A percentile compares a stretch with the other conserved stretches of the same genome.
phyloP scores from a whole-genome alignment of 352 stramenopile species.

The Phytophthora multivora region DNA sequence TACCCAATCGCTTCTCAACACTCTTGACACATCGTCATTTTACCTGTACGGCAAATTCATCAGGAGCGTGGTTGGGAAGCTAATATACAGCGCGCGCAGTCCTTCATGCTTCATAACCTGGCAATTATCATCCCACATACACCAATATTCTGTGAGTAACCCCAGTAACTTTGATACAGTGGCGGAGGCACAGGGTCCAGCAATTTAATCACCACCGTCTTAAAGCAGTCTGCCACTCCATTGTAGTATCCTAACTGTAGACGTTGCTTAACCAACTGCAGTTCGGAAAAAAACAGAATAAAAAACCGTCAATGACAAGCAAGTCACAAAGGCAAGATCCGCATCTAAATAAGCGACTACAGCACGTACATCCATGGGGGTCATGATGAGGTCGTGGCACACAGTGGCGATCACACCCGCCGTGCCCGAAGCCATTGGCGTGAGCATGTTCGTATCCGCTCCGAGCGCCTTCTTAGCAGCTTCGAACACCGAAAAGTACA shows the following conservation, averaged over 20 bases:
- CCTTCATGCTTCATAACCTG: slow-evolving; percentile 83
- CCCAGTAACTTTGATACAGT: slow-evolving; percentile 14
- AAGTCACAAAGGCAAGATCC: slow-evolving; percentile 3
- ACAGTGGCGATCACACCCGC: slow-evolving; percentile 94
- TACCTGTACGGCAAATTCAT: slow-evolving; percentile 98
- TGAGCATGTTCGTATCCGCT: slow-evolving; percentile 72
- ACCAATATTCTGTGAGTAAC: slow-evolving; percentile 18
- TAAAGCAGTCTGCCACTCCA: slow-evolving; percentile 91
- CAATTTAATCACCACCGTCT: slow-evolving; percentile 58
- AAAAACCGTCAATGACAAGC: not conserved
- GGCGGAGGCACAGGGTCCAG: slow-evolving; percentile 14
- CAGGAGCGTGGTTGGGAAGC: slow-evolving; percentile 97
- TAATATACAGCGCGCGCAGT: slow-evolving; percentile 90
- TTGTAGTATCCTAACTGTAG: slow-evolving; percentile 99
- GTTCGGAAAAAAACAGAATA: not conserved
- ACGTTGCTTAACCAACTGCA: slow-evolving; percentile 97
- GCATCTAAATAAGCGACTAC: not conserved
- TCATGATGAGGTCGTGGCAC: slow-evolving; percentile 99
- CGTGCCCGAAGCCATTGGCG: slow-evolving; percentile 73
- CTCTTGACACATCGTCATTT: no score
- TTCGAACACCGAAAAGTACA: slow-evolving; percentile 96
- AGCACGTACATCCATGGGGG: slow-evolving; percentile 92
- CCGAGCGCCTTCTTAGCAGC: slow-evolving; percentile 82
- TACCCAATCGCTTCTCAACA: not conserved
- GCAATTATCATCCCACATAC: not conserved